These are phyloP conservation scores for Phoma sp. DNA, from an alignment of 2,329 filamentous ascomycete species.

Conservation along the genomic window DNA sequence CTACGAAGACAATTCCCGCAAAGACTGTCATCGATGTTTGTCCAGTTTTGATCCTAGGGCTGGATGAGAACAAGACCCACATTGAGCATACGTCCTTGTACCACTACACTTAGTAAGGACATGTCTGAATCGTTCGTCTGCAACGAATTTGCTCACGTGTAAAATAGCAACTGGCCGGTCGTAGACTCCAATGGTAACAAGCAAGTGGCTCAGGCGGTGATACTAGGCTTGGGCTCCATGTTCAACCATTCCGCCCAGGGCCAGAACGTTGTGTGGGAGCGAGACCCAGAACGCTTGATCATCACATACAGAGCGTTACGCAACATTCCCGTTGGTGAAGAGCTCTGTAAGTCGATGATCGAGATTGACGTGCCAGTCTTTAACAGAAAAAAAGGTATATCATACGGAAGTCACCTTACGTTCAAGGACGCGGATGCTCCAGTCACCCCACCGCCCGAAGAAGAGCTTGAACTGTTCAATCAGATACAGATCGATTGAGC, in stretches of 20 bases:
- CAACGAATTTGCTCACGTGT: not conserved
- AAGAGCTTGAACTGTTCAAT: constrained; percentile 48
- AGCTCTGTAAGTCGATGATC: constrained; percentile 54
- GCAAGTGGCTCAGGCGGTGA: constrained; percentile 57
- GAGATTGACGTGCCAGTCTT: not conserved
- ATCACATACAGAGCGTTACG: constrained; percentile 59
- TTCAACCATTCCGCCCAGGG: constrained; percentile 61
- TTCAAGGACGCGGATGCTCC: constrained; percentile 53
- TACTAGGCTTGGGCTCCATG: constrained; percentile 63
- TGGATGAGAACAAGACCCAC: constrained; percentile 56
- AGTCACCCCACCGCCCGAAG: constrained; percentile 37
- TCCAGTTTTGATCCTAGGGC: constrained; percentile 58
- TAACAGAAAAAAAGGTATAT: constrained; percentile 48
- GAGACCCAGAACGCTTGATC: constrained; percentile 54
- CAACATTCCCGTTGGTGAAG: constrained; percentile 60
- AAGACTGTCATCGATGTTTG: constrained; percentile 59
- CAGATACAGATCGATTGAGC: constrained; percentile 50
- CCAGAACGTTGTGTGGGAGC: constrained; percentile 64
- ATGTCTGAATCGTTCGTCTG: not conserved
- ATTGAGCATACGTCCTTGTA: constrained; percentile 59
- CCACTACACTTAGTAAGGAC: constrained; percentile 63
- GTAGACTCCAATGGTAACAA: constrained; percentile 30
- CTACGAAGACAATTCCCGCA: constrained; percentile 53
- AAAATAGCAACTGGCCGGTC: constrained; percentile 53
- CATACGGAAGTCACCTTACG: constrained; percentile 55